Conservation (phyloP, 108 stramenopile species). For the Skeletonema costatum region DNA sequence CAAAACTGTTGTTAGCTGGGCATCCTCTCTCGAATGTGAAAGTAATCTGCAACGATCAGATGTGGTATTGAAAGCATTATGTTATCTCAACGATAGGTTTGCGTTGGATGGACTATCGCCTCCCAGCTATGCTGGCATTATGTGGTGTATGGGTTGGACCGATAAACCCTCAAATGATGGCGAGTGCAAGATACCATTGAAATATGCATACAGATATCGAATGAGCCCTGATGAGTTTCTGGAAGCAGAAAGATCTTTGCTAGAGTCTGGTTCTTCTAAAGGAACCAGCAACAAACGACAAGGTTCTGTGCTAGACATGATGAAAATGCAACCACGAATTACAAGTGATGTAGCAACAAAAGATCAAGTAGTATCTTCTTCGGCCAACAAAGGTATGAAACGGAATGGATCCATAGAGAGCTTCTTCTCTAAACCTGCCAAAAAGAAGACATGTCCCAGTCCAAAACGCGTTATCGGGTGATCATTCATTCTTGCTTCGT, state of each 20-base stretch:
- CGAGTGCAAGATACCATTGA: conserved; percentile 28
- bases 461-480: not conserved
- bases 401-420: conserved; percentile 5
- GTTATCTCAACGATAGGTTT: conserved; percentile 71
- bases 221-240: conserved; percentile 40
- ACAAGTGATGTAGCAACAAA: not conserved
- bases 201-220: conserved; percentile 51
- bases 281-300: not conserved
- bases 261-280: not conserved
- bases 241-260: conserved; percentile 24
- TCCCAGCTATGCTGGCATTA: conserved; percentile 68
- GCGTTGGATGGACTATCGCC: conserved; percentile 82
- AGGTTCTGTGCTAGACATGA: conserved; percentile 15
- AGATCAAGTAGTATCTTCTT: not conserved
- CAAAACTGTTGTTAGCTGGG: conserved; percentile 69
- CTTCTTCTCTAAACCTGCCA: conserved; percentile 7
- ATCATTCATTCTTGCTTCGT: not conserved
- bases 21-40: not conserved
- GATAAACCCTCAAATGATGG: conserved; percentile 53
- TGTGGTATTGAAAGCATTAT: conserved; percentile 35
- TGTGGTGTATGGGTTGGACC: conserved; percentile 81
- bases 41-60: not conserved
- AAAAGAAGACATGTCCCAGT: not conserved
- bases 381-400: not conserved
- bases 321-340: conserved; percentile 1